Evolutionary conservation across 768 basidiomycete species (phyloP), one percentile per base, ranked within the genome.

Genomic region (Mycena belliarum): DNA sequence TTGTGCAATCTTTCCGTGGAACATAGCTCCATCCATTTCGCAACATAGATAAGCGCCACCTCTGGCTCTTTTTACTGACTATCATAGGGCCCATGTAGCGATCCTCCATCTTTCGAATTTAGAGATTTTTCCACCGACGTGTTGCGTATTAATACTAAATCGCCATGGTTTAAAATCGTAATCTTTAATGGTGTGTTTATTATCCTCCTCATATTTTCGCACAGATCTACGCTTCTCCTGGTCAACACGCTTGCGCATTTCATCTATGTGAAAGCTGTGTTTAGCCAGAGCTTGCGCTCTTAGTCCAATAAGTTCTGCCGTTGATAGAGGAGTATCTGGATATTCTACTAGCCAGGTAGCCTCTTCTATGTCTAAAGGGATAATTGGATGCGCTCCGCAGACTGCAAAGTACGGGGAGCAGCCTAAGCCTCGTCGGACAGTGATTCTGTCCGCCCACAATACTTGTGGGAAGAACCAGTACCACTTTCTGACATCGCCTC

Each of bases 71-170:
- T 63, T 52, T 7, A 74, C n/a, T 51, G 2, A 77, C 69, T 6
- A 71, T 60, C 16, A 70, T 63, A 0, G 75, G 77, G 1, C 76
- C 74, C 1, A 72, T 53, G 44, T 77, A 78, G 0, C 66, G 12
- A 0, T 26, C 10, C 1, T 53, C 59, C 24, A 66, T 69, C 52
- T 78, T 77, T 0, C n/a, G 62, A 33, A 12, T 69, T 67, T 1
- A 73, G 59, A 0, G 70, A 60, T 14, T 66, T 69, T 35, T 76
- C 73, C 11, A 71, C 59, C 2, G 35, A 25, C 3, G 71, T 71
- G 50, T 79, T 77, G 4, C 70, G 55, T 0, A 74, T 63, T 0
- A 55, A 38, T 0, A 55, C 47, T 15, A 80, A 63, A 4, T 69
- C 67, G 16, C 75, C 75, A n/a, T 5, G 54, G 57, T 16, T 63